Evolutionary conservation across 257 asterid genomes (phyloP).

Genomic region (Przewalskia tangutica): DNA sequence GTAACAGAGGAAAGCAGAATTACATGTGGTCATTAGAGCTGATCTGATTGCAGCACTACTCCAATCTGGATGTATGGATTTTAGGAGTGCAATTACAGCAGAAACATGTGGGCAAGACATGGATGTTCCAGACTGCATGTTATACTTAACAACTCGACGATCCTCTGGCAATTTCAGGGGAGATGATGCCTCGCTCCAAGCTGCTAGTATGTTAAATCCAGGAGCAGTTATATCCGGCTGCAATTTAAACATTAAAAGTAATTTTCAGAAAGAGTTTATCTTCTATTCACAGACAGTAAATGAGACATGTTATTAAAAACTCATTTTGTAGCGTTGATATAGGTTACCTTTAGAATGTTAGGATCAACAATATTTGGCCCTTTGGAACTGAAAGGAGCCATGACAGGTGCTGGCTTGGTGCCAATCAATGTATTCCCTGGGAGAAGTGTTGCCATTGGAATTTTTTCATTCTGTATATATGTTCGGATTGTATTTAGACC

Average conservation of each 20-base stretch:
- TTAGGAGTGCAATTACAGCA: constrained; percentile 27
- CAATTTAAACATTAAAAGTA: neutral
- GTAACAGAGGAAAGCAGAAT: neutral
- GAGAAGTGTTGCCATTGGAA: constrained; percentile 19
- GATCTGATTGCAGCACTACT: constrained; percentile 47
- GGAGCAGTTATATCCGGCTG: constrained; percentile 43
- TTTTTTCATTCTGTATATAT: constrained; percentile 6
- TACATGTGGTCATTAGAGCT: constrained; percentile 38
- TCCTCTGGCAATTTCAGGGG: constrained; percentile 15
- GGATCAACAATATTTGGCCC: constrained; percentile 26
- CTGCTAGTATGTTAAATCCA: constrained; percentile 34
- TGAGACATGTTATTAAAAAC: neutral
- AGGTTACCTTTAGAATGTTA: constrained; percentile 36
- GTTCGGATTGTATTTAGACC: neutral
- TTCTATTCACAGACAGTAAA: neutral
- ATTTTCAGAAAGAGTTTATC: neutral
- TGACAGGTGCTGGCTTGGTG: constrained; percentile 29
- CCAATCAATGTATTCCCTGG: constrained; percentile 17
- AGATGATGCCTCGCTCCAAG: constrained; percentile 30
- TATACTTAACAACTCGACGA: constrained; percentile 21
- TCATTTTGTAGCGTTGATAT: neutral
- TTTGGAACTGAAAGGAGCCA: constrained; percentile 27
- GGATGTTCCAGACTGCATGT: constrained; percentile 31
- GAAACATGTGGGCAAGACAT: constrained; percentile 55
- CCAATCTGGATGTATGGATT: constrained; percentile 47